These are phyloP conservation scores for Phytophthora hibernalis DNA, from an alignment of 352 stramenopile species.

Conservation along the genomic window DNA sequence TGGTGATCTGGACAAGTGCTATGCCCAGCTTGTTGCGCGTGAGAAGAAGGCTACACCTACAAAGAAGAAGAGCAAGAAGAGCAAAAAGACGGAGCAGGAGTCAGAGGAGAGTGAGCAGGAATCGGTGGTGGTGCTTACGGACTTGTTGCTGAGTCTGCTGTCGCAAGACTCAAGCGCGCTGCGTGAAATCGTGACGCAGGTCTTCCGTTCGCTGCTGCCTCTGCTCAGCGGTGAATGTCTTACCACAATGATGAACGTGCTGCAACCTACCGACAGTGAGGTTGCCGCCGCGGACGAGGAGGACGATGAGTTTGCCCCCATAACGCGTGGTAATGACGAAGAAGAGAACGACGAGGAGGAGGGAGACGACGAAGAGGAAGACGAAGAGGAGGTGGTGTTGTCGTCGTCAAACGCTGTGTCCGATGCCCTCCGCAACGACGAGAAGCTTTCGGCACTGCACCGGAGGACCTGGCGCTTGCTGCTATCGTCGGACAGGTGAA, in stretches of 20 bases:
- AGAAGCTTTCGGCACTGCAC: constrained; percentile 72
- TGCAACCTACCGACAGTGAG: constrained; percentile 53
- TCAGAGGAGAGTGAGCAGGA: constrained; percentile 41
- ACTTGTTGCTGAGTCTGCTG: constrained; percentile 85
- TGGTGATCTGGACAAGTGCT: constrained; percentile 77
- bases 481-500: constrained; percentile 85
- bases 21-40: constrained; percentile 53
- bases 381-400: constrained; percentile 69
- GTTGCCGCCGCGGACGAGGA: constrained; percentile 42
- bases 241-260: constrained; percentile 75
- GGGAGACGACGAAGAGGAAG: constrained; percentile 38
- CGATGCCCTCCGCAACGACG: constrained; percentile 69
- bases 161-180: constrained; percentile 85
- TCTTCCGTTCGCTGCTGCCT: constrained; percentile 78
- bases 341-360: constrained; percentile 48
- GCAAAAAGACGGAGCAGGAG: constrained; percentile 48
- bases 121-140: constrained; percentile 79
- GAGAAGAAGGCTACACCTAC: constrained; percentile 21
- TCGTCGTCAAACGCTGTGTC: constrained; percentile 67
- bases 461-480: constrained; percentile 81
- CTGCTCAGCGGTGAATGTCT: constrained; percentile 68
- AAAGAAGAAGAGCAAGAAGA: constrained; percentile 44
- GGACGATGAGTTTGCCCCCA: constrained; percentile 56
- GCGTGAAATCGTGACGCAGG: constrained; percentile 84
- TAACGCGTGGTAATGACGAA: constrained; percentile 39